Percentiles rank a stretch among this genome's conserved stretches.
phyloP scores from a whole-genome alignment of 192 early-diverging fungal genomes.

The Umbelopsis isabellina region DNA sequence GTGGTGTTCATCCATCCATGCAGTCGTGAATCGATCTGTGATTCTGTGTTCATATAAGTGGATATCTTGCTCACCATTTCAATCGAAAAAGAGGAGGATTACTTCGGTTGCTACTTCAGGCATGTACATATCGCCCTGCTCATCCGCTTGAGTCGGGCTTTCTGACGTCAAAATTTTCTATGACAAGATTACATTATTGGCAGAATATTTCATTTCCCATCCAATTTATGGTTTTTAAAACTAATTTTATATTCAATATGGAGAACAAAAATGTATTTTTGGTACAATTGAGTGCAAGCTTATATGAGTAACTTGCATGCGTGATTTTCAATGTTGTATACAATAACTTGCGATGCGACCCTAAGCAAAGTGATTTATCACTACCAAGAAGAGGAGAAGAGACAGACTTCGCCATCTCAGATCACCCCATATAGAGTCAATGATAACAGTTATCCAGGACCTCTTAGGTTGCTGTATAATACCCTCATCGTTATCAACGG shows the following conservation, averaged over 20 bases:
- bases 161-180: no score
- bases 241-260: no score
- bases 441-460: neutral
- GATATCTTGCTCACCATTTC: constrained; percentile 16
- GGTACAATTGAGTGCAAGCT: neutral
- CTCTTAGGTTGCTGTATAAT: neutral
- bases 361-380: neutral
- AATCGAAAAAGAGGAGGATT: constrained; percentile 21
- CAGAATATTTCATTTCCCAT: neutral
- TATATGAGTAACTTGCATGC: neutral
- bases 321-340: neutral
- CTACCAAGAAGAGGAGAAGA: neutral
- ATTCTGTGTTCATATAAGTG: constrained; percentile 8
- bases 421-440: neutral
- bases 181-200: neutral
- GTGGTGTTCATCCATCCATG: constrained; percentile 5
- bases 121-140: neutral
- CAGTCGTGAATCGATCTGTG: constrained; percentile 33
- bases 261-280: no score
- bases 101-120: no score
- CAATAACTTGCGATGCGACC: no score
- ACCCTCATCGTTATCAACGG: neutral
- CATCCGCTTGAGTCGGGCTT: neutral
- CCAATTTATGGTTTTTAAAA: neutral
- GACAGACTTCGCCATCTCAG: neutral